These are phyloP conservation scores for Neurospora terricola DNA, from an alignment of 495 filamentous ascomycete species.

Conservation along the genomic window DNA sequence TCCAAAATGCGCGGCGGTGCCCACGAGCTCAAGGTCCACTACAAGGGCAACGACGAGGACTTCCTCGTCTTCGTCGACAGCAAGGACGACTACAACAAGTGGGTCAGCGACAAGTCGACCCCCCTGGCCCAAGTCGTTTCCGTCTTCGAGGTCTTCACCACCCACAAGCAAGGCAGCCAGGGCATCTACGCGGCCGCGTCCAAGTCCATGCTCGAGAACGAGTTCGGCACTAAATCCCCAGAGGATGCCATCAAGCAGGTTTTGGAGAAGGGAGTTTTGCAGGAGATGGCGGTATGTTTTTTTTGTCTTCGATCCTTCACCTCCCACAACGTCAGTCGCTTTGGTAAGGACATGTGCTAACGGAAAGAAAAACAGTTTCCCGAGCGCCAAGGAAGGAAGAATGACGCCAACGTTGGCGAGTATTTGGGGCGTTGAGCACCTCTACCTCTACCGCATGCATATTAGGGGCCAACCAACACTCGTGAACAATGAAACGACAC, in stretches of 20 bases:
- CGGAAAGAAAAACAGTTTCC: conserved; percentile 22
- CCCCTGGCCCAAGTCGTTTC: conserved; percentile 79
- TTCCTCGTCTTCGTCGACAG: conserved; percentile 87
- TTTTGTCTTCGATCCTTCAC: no score
- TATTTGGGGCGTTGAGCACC: conserved; percentile 1
- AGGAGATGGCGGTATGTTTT: conserved; percentile 54
- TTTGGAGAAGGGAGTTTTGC: conserved; percentile 61
- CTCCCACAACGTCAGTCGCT: no score
- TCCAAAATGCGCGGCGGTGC: conserved; percentile 72
- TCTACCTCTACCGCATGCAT: not conserved
- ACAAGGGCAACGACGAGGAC: conserved; percentile 79
- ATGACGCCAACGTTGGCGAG: conserved; percentile 25
- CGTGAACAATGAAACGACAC: not conserved
- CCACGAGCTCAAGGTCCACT: conserved; percentile 70
- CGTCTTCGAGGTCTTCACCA: conserved; percentile 82
- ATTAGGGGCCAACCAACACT: not conserved
- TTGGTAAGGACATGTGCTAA: no score
- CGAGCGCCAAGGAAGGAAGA: conserved; percentile 33
- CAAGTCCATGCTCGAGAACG: conserved; percentile 62
- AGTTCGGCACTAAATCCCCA: conserved; percentile 73
- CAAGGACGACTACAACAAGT: conserved; percentile 58
- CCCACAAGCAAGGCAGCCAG: conserved; percentile 85
- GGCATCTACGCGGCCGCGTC: conserved; percentile 69
- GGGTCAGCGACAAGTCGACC: conserved; percentile 69
- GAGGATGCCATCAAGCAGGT: conserved; percentile 75